Conservation (phyloP, 192 early-diverging fungal genomes). For the Rhizophagus prolifer region DNA sequence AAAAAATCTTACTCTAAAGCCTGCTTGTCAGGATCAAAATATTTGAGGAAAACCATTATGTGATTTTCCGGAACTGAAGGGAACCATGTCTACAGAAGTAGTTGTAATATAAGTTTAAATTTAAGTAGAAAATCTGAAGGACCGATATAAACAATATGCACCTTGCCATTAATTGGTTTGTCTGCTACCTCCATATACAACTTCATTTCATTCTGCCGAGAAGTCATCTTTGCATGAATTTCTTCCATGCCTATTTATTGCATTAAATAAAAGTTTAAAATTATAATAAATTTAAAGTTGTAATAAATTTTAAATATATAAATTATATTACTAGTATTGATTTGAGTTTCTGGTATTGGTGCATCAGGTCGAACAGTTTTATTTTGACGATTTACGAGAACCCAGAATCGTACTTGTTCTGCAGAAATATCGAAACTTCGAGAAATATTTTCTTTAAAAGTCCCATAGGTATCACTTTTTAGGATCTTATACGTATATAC, state of each 20-base stretch:
- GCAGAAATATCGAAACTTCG: slow-evolving; percentile 42
- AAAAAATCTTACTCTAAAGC: slow-evolving; percentile 55
- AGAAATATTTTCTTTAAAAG: slow-evolving; percentile 57
- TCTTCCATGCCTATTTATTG: slow-evolving; percentile 39
- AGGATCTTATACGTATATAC: slow-evolving; percentile 44
- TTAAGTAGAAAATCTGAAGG: neutral
- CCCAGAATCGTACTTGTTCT: slow-evolving; percentile 79
- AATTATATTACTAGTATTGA: slow-evolving; percentile 42
- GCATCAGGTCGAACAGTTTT: slow-evolving; percentile 84
- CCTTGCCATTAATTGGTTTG: slow-evolving; percentile 34
- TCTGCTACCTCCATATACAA: slow-evolving; percentile 42
- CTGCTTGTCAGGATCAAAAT: slow-evolving; percentile 66
- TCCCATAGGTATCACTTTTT: slow-evolving; percentile 56
- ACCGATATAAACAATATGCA: slow-evolving; percentile 29
- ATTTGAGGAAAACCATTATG: slow-evolving; percentile 83
- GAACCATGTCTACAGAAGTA: slow-evolving; percentile 10
- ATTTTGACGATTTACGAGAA: slow-evolving; percentile 88
- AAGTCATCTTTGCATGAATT: slow-evolving; percentile 37
- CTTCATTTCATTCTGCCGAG: slow-evolving; percentile 37
- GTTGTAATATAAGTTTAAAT: neutral
- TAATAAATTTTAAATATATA: neutral
- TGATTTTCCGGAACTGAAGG: slow-evolving; percentile 22
- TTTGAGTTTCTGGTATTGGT: slow-evolving; percentile 56
- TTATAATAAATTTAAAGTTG: neutral
- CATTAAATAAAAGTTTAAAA: too few species aligned